Evolutionary conservation across 139 green algal genomes (phyloP), one percentile per base, ranked within the genome.

Genomic region (Zygnema cylindricum): DNA sequence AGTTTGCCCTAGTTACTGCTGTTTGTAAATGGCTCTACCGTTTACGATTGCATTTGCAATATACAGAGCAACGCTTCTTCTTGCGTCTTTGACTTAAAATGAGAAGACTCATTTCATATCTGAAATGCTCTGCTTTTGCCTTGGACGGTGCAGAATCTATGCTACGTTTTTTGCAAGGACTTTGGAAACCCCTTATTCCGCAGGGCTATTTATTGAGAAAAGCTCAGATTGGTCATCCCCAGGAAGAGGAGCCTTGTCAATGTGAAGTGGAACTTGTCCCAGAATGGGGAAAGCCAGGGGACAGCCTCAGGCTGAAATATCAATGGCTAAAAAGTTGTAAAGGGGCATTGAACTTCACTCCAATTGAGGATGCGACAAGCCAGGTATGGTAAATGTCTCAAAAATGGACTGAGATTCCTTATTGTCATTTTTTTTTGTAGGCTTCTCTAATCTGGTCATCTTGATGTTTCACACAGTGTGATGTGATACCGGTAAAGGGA

Each of bases 141-240:
- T n/a, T n/a, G n/a, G n/a, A n/a, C n/a, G n/a, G n/a, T 54, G 71
- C 71, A 79, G 71, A 79, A 43, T 79, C 71, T 25, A 11, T 79
- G 71, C 71, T 54, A 23, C 71, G 21, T 25, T 79, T 79, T 43
- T 43, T 79, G 71, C 36, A 54, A 43, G 36, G 11, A 23, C 71
- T 79, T 41, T 79, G 71, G 71, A 43, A 43, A 43, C 71, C 36
- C 16, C 36, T 43, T 11, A 54, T 79, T 16, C 71, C 71, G 16
- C 71, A 41, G 16, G 71, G 71, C 11, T 79, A 79, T 43, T 40
- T 11, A 25, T 43, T 79, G 71, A 41, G 21, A 43, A 54, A 41
- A 16, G 71, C 71, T 25, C 71, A 16, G 11, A 79, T 79, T 23
- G 38, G 38, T 3, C 36, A 43, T 43, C 71, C 71, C 71, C 71